Conservation (phyloP, 2,329 filamentous ascomycete species). For the Cryphonectria parasitica region DNA sequence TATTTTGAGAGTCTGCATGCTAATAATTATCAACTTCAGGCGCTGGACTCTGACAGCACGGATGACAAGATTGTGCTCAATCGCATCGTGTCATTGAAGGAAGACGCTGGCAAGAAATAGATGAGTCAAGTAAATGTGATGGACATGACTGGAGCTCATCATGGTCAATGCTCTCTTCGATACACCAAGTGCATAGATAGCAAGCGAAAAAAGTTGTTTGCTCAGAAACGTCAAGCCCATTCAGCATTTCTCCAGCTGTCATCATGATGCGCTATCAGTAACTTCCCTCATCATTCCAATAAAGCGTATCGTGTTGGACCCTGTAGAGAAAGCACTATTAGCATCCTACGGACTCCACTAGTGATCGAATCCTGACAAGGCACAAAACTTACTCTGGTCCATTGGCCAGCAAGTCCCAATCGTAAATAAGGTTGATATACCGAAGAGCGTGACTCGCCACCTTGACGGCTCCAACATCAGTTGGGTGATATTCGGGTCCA, state of each 20-base stretch:
- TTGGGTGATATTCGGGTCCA: constrained; percentile 61
- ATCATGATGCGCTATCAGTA: constrained; percentile 39
- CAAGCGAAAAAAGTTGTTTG: not conserved
- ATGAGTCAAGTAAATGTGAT: not conserved
- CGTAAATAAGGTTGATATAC: constrained; percentile 59
- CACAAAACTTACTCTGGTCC: constrained; percentile 48
- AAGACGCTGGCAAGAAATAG: constrained; percentile 71
- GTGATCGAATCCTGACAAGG: constrained; percentile 39
- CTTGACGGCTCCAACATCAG: constrained; percentile 65
- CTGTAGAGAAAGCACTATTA: constrained; percentile 30
- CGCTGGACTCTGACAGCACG: constrained; percentile 77
- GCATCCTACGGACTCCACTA: not conserved
- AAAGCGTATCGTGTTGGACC: constrained; percentile 51
- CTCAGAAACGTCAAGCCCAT: not conserved
- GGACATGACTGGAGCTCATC: not conserved
- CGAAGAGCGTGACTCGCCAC: constrained; percentile 62
- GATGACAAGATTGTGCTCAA: constrained; percentile 85
- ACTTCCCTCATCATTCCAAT: constrained; percentile 55
- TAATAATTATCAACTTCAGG: constrained; percentile 43
- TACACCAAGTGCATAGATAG: too few relatives aligned
- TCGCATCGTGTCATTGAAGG: constrained; percentile 88
- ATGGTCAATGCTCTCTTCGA: not conserved
- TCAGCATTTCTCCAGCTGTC: not conserved
- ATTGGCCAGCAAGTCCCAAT: constrained; percentile 58
- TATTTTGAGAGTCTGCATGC: not conserved